Percentiles rank a stretch among this genome's conserved stretches.
phyloP scores from a whole-genome alignment of 2,329 filamentous ascomycete genomes.

The Fusarium camptoceras region DNA sequence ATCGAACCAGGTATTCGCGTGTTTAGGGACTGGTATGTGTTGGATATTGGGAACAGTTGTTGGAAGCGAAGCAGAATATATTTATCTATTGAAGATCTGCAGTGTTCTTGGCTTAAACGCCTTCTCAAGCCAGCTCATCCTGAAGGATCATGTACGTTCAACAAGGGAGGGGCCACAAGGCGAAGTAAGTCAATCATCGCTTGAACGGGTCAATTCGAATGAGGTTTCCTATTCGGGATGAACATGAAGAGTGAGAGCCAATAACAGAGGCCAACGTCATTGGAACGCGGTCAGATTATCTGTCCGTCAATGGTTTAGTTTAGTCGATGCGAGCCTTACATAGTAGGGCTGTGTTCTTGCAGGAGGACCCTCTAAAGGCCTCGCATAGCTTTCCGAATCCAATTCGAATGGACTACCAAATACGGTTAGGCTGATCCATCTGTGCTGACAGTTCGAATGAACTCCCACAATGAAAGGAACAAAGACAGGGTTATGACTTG shows the following conservation, averaged over 20 bases:
- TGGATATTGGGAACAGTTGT: not conserved
- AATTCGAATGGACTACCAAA: conserved; percentile 43
- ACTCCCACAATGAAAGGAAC: not conserved
- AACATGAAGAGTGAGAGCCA: conserved; percentile 5
- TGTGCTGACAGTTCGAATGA: conserved; percentile 18
- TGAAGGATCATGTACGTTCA: not conserved
- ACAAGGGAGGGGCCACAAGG: not conserved
- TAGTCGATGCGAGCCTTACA: conserved; percentile 16
- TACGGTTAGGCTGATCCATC: conserved; percentile 9
- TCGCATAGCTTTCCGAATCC: conserved; percentile 44
- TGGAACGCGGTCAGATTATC: conserved; percentile 13
- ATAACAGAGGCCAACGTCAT: not conserved
- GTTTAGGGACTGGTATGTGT: not conserved
- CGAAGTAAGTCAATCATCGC: conserved; percentile 2
- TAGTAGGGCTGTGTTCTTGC: conserved; percentile 34
- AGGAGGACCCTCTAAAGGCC: not conserved
- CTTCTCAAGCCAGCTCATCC: not conserved
- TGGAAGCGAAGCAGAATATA: not conserved
- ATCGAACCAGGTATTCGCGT: not conserved
- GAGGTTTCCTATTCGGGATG: conserved; percentile 31
- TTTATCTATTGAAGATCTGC: conserved; percentile 23
- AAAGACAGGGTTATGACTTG: not conserved
- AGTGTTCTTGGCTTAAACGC: not conserved
- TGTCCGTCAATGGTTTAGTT: not conserved
- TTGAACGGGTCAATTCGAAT: conserved; percentile 30